Conservation (phyloP, 2,329 filamentous ascomycete species). For the Didymella keratinophila region DNA sequence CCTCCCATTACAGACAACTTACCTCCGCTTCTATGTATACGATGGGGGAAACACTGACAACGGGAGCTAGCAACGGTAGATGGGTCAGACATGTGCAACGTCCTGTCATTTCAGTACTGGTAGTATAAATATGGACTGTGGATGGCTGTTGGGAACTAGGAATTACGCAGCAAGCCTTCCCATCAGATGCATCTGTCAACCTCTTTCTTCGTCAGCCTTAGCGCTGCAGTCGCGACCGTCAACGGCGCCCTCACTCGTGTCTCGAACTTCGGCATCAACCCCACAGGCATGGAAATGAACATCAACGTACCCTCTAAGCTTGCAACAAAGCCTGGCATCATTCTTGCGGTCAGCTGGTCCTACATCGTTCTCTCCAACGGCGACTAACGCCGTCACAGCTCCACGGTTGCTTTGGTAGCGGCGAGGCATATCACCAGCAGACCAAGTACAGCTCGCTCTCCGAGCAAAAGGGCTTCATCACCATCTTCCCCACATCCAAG, state of each 20-base stretch:
- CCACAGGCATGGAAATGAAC: constrained; percentile 61
- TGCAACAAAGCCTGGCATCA: constrained; percentile 57
- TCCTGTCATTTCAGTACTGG: not conserved
- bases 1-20: not conserved
- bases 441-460: constrained; percentile 52
- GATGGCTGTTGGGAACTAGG: not conserved
- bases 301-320: constrained; percentile 58
- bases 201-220: constrained; percentile 4
- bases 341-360: constrained; percentile 60
- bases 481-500: constrained; percentile 64
- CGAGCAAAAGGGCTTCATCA: constrained; percentile 64
- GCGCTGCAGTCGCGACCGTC: constrained; percentile 14
- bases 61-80: not conserved
- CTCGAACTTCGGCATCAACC: constrained; percentile 52
- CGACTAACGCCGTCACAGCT: constrained; percentile 24
- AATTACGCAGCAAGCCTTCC: not conserved
- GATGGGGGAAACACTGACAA: not conserved
- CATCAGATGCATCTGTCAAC: constrained; percentile 19
- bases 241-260: constrained; percentile 45
- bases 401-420: constrained; percentile 47
- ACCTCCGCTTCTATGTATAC: not conserved
- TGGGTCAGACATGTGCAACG: not conserved
- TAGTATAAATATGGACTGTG: not conserved
- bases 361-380: too few relatives aligned
- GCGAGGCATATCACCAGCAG: constrained; percentile 39